Conservation (phyloP, 2,329 filamentous ascomycete species). For the Arthrobotrys conoides region DNA sequence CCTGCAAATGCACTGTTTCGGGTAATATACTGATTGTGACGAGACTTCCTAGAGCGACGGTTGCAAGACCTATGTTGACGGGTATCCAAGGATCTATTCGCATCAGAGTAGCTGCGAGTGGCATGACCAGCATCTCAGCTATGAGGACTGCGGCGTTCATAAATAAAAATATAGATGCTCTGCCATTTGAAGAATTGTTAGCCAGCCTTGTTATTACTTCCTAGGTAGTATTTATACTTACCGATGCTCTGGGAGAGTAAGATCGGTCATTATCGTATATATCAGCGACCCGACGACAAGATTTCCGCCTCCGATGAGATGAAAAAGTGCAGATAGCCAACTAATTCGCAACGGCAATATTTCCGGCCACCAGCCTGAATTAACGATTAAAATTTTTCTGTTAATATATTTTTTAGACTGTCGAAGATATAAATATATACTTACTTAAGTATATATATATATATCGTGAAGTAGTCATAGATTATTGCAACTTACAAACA, state of each 20-base stretch:
- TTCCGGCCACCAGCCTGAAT: slow-evolving; percentile 11
- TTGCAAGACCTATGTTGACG: slow-evolving; percentile 1
- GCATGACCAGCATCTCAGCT: slow-evolving; percentile 5
- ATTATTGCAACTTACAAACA: not conserved
- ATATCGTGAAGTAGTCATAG: no score
- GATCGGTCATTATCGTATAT: slow-evolving; percentile 11
- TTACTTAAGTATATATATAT: no score
- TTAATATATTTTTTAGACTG: not conserved
- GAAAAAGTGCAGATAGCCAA: slow-evolving; percentile 2
- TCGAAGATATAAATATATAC: no score
- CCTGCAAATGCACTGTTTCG: slow-evolving; percentile 8
- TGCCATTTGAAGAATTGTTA: not conserved
- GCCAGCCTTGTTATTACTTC: no score
- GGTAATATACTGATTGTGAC: slow-evolving; percentile 1
- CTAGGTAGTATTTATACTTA: not conserved
- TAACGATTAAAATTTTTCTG: not conserved
- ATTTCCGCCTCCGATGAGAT: slow-evolving; percentile 7
- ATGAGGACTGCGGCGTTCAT: not conserved
- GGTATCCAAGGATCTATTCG: slow-evolving; percentile 5
- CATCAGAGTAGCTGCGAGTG: not conserved
- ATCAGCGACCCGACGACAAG: slow-evolving; percentile 1
- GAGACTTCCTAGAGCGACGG: slow-evolving; percentile 2
- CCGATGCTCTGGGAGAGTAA: not conserved
- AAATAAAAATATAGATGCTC: slow-evolving; percentile 14
- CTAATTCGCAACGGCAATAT: slow-evolving; percentile 2